A percentile compares a stretch with the other conserved stretches of the same genome.
phyloP scores from a whole-genome alignment of 768 basidiomycete species.

The Sarcomyxa edulis region DNA sequence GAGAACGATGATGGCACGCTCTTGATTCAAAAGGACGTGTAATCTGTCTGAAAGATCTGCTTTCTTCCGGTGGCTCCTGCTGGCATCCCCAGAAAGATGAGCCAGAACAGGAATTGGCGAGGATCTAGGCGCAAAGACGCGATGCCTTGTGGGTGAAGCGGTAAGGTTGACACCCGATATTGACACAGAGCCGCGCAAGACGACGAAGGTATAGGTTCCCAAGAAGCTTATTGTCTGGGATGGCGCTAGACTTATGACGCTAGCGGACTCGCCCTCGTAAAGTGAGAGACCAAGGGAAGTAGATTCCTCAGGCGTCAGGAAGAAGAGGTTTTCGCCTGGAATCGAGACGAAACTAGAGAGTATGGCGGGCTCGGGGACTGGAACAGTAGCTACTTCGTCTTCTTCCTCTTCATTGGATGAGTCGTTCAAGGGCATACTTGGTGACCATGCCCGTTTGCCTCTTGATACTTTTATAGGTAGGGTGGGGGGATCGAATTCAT shows the following conservation, averaged over 20 bases:
- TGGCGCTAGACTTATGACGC: constrained; percentile 38
- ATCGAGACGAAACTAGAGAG: constrained; percentile 50
- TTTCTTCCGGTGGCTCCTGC: background rate
- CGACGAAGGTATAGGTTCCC: constrained; percentile 56
- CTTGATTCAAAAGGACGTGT: constrained; percentile 4
- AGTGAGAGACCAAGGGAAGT: constrained; percentile 18
- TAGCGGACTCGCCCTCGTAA: constrained; percentile 15
- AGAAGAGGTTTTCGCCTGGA: constrained; percentile 38
- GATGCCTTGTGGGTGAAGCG: constrained; percentile 35
- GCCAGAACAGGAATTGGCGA: constrained; percentile 64
- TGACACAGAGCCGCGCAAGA: constrained; percentile 57
- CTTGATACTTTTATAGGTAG: constrained; percentile 10
- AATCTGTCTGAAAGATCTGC: constrained; percentile 1
- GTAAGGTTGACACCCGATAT: constrained; percentile 50
- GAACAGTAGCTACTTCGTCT: background rate
- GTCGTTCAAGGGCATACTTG: constrained; percentile 43
- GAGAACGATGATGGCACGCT: constrained; percentile 44
- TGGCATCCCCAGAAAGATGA: constrained; percentile 12
- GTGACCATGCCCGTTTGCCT: constrained; percentile 48
- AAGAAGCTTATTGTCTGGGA: constrained; percentile 60
- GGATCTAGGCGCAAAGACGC: constrained; percentile 71
- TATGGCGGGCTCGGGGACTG: constrained; percentile 11
- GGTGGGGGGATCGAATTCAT: constrained; percentile 11
- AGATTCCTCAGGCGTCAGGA: constrained; percentile 34
- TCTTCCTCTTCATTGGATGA: constrained; percentile 41